phyloP scores from a whole-genome alignment of 169 alveolate genomes.

The Cytauxzoon felis region DNA sequence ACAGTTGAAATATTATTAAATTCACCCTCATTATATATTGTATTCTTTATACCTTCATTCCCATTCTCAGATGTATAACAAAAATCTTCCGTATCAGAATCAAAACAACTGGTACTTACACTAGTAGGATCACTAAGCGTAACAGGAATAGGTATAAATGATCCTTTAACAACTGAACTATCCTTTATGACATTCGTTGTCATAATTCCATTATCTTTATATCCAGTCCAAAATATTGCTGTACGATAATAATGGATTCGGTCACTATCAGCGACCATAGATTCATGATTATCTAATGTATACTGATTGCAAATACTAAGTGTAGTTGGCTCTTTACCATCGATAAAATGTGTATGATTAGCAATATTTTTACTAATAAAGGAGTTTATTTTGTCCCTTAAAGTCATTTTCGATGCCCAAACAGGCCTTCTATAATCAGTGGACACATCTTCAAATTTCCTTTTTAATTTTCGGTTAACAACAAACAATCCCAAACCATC shows the following conservation, averaged over 20 bases:
- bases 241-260: slow-evolving; percentile 77
- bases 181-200: too few relatives aligned
- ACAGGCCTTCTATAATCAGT: slow-evolving; percentile 61
- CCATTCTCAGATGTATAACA: too few relatives aligned
- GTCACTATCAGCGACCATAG: slow-evolving; percentile 76
- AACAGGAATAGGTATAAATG: too few relatives aligned
- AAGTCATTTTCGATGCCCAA: slow-evolving; percentile 63
- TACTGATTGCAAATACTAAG: slow-evolving; percentile 73
- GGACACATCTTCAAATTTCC: too few relatives aligned
- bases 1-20: not conserved
- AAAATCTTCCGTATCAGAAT: too few relatives aligned
- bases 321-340: slow-evolving; percentile 70
- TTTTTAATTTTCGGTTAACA: too few relatives aligned
- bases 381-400: slow-evolving; percentile 62
- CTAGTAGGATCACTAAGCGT: too few relatives aligned
- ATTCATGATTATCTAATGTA: slow-evolving; percentile 71
- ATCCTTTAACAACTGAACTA: too few relatives aligned
- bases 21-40: not conserved
- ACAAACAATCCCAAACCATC: too few relatives aligned
- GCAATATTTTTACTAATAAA: slow-evolving; percentile 65
- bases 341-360: slow-evolving; percentile 63
- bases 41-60: too few relatives aligned
- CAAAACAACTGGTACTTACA: too few relatives aligned
- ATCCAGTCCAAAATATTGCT: slow-evolving; percentile 79
- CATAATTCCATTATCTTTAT: too few relatives aligned